Evolutionary conservation across 257 asterid species (phyloP).

Genomic region (Solanum medicagineum): DNA sequence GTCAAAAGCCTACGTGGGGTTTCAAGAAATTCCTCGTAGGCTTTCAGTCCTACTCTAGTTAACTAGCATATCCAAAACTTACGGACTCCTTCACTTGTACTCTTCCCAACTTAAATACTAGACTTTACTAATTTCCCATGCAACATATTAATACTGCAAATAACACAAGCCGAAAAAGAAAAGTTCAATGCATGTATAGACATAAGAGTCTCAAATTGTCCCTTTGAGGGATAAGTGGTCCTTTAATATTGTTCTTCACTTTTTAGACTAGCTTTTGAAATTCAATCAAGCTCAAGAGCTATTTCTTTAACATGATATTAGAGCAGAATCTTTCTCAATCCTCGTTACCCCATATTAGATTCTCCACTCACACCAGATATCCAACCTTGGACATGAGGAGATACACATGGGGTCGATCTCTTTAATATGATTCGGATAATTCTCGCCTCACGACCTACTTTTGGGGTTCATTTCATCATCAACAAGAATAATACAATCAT

Average conservation of each 20-base stretch:
- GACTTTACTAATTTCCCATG: background rate
- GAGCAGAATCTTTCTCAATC: background rate
- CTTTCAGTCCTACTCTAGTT: background rate
- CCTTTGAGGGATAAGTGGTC: background rate
- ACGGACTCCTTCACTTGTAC: background rate
- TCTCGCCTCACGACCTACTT: fast-evolving
- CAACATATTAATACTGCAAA: background rate
- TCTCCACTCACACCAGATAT: background rate
- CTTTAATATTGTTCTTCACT: background rate
- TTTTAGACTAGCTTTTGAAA: fast-evolving
- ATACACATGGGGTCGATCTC: background rate
- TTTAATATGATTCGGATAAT: background rate
- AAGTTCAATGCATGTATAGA: background rate
- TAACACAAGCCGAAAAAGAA: background rate
- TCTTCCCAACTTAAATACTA: background rate
- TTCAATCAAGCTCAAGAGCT: background rate
- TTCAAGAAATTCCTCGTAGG: background rate
- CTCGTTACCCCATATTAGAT: background rate
- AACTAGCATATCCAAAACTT: background rate
- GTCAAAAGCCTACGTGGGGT: background rate
- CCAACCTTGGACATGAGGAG: background rate
- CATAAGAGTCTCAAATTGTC: background rate
- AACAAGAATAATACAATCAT: background rate
- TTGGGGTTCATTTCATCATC: background rate
- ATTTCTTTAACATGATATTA: background rate